These are phyloP conservation scores for Ceratobasidium sp. DNA, from an alignment of 1,284 basidiomycete species.

Conservation along the genomic window DNA sequence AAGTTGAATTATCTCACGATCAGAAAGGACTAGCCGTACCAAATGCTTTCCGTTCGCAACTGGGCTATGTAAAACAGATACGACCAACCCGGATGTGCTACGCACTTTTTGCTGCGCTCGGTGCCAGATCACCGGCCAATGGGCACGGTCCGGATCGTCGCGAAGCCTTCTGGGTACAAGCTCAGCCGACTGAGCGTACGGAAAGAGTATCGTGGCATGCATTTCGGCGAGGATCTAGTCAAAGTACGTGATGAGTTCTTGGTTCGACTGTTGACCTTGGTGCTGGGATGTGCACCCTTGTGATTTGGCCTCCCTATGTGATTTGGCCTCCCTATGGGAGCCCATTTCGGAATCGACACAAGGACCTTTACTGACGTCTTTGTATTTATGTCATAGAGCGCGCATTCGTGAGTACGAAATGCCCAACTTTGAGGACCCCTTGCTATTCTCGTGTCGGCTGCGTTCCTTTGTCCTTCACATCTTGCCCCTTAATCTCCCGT, in stretches of 20 bases:
- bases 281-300: conserved; percentile 10
- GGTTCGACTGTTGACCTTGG: conserved; percentile 50
- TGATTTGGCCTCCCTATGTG: conserved; percentile 65
- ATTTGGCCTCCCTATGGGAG: conserved; percentile 57
- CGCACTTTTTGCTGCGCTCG: conserved; percentile 76
- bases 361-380: conserved; percentile 30
- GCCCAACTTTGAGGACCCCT: neutral
- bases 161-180: conserved; percentile 64
- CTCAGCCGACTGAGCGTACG: conserved; percentile 74
- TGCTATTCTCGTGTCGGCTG: conserved; percentile 31
- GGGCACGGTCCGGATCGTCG: conserved; percentile 69
- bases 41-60: neutral
- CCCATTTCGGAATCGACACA: conserved; percentile 3
- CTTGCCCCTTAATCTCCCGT: conserved; percentile 29
- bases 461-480: conserved; percentile 44
- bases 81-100: conserved; percentile 63
- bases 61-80: conserved; percentile 56
- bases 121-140: conserved; percentile 67
- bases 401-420: conserved; percentile 39
- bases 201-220: conserved; percentile 69
- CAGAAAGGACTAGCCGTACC: conserved; percentile 31
- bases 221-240: conserved; percentile 73
- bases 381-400: conserved; percentile 29
- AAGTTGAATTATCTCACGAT: conserved; percentile 52
- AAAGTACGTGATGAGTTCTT: conserved; percentile 31